phyloP scores from a whole-genome alignment of 1,284 basidiomycete genomes.

The Apiotrichum laibachii region DNA sequence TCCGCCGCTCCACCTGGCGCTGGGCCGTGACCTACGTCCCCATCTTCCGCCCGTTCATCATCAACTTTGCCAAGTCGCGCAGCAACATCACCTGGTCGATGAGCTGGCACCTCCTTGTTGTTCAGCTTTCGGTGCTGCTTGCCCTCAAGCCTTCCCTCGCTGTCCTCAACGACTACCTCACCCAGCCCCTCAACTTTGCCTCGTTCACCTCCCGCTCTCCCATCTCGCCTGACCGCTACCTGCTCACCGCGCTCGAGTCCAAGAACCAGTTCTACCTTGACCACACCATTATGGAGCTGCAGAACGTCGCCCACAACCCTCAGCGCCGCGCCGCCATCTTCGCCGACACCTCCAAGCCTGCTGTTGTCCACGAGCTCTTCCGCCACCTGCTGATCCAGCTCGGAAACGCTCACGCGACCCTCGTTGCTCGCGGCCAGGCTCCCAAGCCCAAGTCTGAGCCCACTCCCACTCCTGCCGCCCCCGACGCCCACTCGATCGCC shows the following conservation, averaged over 20 bases:
- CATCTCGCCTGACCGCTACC: conserved; percentile 35
- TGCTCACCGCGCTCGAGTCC: conserved; percentile 37
- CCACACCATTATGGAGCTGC: conserved; percentile 47
- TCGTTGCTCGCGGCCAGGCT: conserved; percentile 21
- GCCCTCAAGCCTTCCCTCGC: conserved; percentile 30
- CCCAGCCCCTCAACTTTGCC: conserved; percentile 42
- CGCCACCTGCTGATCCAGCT: conserved; percentile 37
- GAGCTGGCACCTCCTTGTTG: conserved; percentile 27
- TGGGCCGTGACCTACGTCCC: conserved; percentile 19
- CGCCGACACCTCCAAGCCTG: conserved; percentile 32
- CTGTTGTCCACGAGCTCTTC: conserved; percentile 33
- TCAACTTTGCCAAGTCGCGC: conserved; percentile 40
- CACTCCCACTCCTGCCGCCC: conserved; percentile 6
- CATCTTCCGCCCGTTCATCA: conserved; percentile 35
- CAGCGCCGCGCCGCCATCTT: conserved; percentile 37
- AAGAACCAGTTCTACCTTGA: conserved; percentile 37
- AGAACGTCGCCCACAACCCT: conserved; percentile 31
- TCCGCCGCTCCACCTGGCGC: conserved; percentile 21
- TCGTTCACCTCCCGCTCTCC: conserved; percentile 37
- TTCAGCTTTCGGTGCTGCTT: conserved; percentile 28
- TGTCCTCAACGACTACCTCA: conserved; percentile 38
- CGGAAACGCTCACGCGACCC: conserved; percentile 26
- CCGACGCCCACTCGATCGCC: conserved; percentile 32
- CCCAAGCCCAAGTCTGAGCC: conserved; percentile 5
- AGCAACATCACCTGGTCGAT: conserved; percentile 29